Evolutionary conservation across 129 eudicot genomes (phyloP).

Genomic region (Flaveria bidentis): DNA sequence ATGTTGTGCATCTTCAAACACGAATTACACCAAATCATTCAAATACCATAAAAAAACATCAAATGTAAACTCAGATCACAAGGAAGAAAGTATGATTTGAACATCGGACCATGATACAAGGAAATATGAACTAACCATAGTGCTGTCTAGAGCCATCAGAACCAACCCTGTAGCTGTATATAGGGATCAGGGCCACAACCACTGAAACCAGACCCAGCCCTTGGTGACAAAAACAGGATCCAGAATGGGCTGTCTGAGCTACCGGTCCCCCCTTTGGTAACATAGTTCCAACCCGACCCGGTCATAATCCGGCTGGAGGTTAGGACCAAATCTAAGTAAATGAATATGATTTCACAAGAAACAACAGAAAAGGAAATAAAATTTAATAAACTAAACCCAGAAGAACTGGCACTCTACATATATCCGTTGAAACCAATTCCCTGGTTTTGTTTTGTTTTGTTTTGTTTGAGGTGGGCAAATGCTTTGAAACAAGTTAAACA

Average conservation of each 20-base stretch:
- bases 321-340: background rate
- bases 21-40: no score
- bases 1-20: no score
- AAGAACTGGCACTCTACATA: constrained; percentile 35
- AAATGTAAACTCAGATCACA: no score
- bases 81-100: no score
- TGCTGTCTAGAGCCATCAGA: background rate
- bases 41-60: no score
- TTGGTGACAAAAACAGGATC: background rate
- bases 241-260: background rate
- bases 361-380: constrained; percentile 15
- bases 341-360: background rate
- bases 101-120: no score
- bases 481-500: constrained; percentile 39
- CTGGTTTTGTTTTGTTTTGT: constrained; percentile 26
- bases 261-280: background rate
- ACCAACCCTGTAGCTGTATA: background rate
- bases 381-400: constrained; percentile 35
- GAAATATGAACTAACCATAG: no score
- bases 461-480: constrained; percentile 32
- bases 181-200: background rate
- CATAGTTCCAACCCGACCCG: background rate
- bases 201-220: constrained; percentile 4
- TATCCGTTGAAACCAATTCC: constrained; percentile 37
- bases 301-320: background rate